Evolutionary conservation across 2,329 filamentous ascomycete species (phyloP).

Genomic region (Colletotrichum lupini): DNA sequence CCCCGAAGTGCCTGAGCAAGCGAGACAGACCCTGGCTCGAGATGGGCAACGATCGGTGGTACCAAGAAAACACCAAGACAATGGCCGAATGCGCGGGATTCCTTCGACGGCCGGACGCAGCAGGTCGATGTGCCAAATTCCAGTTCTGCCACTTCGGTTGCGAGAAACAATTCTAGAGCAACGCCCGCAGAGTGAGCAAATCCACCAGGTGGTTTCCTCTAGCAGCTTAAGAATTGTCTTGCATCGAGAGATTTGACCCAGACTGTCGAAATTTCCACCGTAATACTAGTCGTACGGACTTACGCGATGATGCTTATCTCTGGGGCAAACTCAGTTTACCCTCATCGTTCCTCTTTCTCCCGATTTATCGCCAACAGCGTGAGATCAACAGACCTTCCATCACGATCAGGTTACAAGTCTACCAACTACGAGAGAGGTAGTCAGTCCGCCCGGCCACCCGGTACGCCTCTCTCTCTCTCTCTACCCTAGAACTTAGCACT

Average conservation of each 20-base stretch:
- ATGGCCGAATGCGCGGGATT: constrained; percentile 14
- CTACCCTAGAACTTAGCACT: background rate
- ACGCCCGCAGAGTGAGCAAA: background rate
- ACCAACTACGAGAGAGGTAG: background rate
- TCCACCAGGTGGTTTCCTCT: background rate
- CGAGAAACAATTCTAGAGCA: background rate
- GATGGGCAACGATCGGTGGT: constrained; percentile 16
- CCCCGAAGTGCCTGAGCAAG: constrained; percentile 11
- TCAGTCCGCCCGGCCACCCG: background rate
- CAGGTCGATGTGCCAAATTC: background rate
- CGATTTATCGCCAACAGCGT: background rate
- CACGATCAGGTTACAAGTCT: background rate
- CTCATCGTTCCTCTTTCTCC: background rate
- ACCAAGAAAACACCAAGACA: constrained; percentile 36
- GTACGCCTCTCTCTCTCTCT: constrained; percentile 7
- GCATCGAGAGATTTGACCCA: background rate
- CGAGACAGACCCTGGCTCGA: constrained; percentile 4
- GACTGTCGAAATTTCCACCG: background rate
- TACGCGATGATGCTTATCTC: constrained; percentile 18
- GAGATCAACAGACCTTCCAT: background rate
- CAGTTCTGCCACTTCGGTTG: background rate
- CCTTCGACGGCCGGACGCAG: constrained; percentile 3
- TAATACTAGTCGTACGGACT: background rate
- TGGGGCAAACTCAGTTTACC: background rate
- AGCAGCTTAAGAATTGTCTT: background rate